Conservation (phyloP, 768 basidiomycete species). For the Agaricus subrufescens region DNA sequence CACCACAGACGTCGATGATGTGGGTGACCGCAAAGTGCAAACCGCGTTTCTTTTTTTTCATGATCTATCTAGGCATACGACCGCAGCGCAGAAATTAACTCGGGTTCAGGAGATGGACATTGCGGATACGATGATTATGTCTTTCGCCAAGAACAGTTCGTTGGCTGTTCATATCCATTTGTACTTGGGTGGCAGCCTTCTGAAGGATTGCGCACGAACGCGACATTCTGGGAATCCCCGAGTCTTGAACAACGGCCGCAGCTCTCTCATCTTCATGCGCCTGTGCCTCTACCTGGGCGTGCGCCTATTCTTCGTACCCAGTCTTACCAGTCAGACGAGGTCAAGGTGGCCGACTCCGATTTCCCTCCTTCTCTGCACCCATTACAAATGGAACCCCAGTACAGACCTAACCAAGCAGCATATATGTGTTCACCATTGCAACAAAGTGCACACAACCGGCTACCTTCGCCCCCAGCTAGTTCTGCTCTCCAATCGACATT, state of each 20-base stretch:
- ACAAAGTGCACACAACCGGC: not conserved
- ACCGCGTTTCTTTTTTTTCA: not conserved
- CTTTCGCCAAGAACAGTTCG: not conserved
- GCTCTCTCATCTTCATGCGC: not conserved
- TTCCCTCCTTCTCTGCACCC: not conserved
- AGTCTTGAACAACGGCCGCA: not conserved
- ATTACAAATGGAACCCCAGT: not conserved
- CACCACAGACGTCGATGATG: not conserved
- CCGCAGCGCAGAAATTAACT: not conserved
- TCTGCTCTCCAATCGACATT: constrained; percentile 31
- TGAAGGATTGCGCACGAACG: not conserved
- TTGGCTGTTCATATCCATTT: not conserved
- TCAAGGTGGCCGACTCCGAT: not conserved
- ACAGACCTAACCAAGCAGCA: not conserved
- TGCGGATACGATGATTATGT: not conserved
- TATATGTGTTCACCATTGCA: not conserved
- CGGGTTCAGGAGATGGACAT: not conserved
- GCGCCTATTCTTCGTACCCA: not conserved
- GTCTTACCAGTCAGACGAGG: not conserved
- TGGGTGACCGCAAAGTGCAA: not conserved
- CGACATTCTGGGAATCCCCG: not conserved
- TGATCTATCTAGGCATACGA: not conserved
- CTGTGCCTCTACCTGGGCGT: not conserved
- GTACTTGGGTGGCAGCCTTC: not conserved
- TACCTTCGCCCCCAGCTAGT: not conserved